These are phyloP conservation scores for Pulveroboletus sp. DNA, from an alignment of 768 basidiomycete genomes.

Conservation along the genomic window DNA sequence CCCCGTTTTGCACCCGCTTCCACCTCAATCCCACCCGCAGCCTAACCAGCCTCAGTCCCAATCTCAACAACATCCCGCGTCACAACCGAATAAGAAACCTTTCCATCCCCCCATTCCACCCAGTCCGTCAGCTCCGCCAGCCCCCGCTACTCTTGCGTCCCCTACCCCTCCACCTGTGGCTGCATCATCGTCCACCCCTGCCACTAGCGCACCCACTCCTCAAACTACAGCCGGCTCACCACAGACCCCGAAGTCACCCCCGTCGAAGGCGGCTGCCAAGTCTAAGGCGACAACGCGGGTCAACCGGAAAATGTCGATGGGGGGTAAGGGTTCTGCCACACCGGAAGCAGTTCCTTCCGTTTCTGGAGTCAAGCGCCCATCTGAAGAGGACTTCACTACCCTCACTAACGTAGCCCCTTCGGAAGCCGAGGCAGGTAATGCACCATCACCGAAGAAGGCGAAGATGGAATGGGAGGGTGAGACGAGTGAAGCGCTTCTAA, in stretches of 20 bases:
- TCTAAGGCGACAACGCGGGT: slow-evolving; percentile 33
- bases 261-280: slow-evolving; percentile 48
- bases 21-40: slow-evolving; percentile 10
- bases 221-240: slow-evolving; percentile 49
- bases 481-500: slow-evolving; percentile 45
- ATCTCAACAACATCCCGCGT: slow-evolving; percentile 1
- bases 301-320: slow-evolving; percentile 27
- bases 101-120: slow-evolving; percentile 14
- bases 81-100: slow-evolving; percentile 16
- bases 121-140: slow-evolving; percentile 22
- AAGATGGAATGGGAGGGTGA: slow-evolving; percentile 71
- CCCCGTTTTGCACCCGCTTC: slow-evolving; percentile 3
- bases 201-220: slow-evolving; percentile 39
- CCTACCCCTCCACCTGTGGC: slow-evolving; percentile 45
- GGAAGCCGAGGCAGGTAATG: slow-evolving; percentile 34
- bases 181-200: slow-evolving; percentile 48
- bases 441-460: slow-evolving; percentile 65
- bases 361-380: slow-evolving; percentile 31
- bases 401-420: slow-evolving; percentile 30
- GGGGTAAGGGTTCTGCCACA: slow-evolving; percentile 30
- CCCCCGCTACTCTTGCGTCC: slow-evolving; percentile 13
- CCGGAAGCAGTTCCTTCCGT: slow-evolving; percentile 33
- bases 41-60: slow-evolving; percentile 5
- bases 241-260: slow-evolving; percentile 68
- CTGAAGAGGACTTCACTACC: slow-evolving; percentile 31